phyloP scores from a whole-genome alignment of 768 basidiomycete species.

The Suillus fuscotomentosus region DNA sequence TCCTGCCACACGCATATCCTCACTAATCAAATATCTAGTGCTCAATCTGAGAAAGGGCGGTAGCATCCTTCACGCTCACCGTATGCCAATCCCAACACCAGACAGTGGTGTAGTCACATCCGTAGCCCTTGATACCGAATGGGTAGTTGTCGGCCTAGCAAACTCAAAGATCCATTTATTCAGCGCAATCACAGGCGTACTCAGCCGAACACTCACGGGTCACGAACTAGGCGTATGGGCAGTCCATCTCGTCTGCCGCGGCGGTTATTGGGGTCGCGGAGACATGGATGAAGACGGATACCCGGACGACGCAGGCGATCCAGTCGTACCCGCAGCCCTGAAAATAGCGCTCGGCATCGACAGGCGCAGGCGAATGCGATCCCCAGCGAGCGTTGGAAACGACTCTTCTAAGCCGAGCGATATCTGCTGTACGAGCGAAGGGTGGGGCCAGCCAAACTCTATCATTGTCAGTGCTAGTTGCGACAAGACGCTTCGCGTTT shows the following conservation, averaged over 20 bases:
- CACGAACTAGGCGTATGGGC: constrained; percentile 95
- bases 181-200: constrained; percentile 72
- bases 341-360: constrained; percentile 51
- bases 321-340: constrained; percentile 31
- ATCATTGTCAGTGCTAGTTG: constrained; percentile 92
- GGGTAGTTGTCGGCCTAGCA: constrained; percentile 87
- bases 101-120: constrained; percentile 79
- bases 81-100: constrained; percentile 39
- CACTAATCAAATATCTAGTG: constrained; percentile 40
- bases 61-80: constrained; percentile 63
- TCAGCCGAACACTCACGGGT: constrained; percentile 75
- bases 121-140: constrained; percentile 77
- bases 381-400: constrained; percentile 4
- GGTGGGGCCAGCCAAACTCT: constrained; percentile 86
- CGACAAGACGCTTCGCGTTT: constrained; percentile 88
- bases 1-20: constrained; percentile 2
- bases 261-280: constrained; percentile 42
- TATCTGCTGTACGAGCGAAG: constrained; percentile 66
- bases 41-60: constrained; percentile 82
- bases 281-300: constrained; percentile 4
- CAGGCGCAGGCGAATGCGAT: constrained; percentile 18
- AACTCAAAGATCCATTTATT: constrained; percentile 86
- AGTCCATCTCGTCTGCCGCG: constrained; percentile 71
- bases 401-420: constrained; percentile 42
- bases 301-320: constrained; percentile 9